Evolutionary conservation across 2,329 filamentous ascomycete genomes (phyloP), one percentile per base, ranked within the genome.

Genomic region (Thelonectria discophora): DNA sequence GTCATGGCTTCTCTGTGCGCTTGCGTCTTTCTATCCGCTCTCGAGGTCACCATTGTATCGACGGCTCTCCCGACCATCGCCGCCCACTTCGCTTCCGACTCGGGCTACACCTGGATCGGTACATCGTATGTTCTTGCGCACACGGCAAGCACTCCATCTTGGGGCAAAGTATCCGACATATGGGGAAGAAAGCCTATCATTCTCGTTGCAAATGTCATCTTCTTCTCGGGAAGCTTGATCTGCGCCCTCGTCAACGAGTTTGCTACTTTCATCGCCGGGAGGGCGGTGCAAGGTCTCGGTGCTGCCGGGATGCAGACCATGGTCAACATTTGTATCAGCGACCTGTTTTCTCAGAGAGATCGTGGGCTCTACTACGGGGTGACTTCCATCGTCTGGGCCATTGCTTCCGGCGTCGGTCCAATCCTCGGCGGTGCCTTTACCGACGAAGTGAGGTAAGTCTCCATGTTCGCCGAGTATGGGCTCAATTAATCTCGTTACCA

Each of bases 101-200:
- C 86, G 1, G 89, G 89, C 7, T 94, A 93, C 76, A 87, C 88
- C 13, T 94, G 91, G 92, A 90, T 94, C 62, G 91, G 90, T 1
- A 88, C 85, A 27, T 86, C 90, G 0, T 94, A 90, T 74, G 80
- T 93, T 3, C 84, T 94, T 11, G 88, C 88, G 15, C 87, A 87
- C 69, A 88, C 90, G 0, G 88, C 90, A 0, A 82, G 82, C 2
- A 86, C 85, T 0, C 89, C 90, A 0, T 84, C 90, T n/a, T 93
- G 90, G 90, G 89, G 88, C 5, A 85, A 84, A 62, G 73, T 87
- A 37, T 82, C 80, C 1, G 85, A 88, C 63, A 86, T 87, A 34
- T 88, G 81, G 80, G 85, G 85, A 3, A 79, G 85, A 7, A 86
- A 86, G 67, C 81, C 81, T 0, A 78, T 86, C 30, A 65, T 87